Evolutionary conservation across 1,284 basidiomycete genomes (phyloP).

Genomic region (Cryptococcus sp.): DNA sequence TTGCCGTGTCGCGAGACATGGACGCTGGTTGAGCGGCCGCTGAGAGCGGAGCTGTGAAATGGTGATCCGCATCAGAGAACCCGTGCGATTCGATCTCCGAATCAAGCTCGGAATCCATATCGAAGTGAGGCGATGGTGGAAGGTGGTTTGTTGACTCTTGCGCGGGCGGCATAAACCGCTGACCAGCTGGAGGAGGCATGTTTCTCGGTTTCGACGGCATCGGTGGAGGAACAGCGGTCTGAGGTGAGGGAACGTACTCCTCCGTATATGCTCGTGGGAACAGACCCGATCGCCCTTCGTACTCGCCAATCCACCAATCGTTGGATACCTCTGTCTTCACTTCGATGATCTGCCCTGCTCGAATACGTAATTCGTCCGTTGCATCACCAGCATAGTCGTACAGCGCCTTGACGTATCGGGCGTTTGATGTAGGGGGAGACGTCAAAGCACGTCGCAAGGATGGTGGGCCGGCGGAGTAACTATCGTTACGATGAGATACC

Average conservation of each 20-base stretch:
- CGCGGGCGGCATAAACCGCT: conserved; percentile 9
- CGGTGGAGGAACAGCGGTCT: conserved; percentile 35
- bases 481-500: conserved; percentile 7
- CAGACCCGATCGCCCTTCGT: conserved; percentile 65
- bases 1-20: neutral
- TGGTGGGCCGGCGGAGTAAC: conserved; percentile 18
- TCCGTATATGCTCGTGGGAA: conserved; percentile 76
- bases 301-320: conserved; percentile 82
- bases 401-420: conserved; percentile 61
- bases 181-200: conserved; percentile 20
- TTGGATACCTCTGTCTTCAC: conserved; percentile 74
- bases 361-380: conserved; percentile 71
- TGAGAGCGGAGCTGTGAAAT: conserved; percentile 30
- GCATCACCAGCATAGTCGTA: conserved; percentile 70
- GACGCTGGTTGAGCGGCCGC: conserved; percentile 21
- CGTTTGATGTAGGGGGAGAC: conserved; percentile 28
- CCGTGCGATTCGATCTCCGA: conserved; percentile 21
- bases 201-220: conserved; percentile 15
- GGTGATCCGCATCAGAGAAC: conserved; percentile 34
- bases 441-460: conserved; percentile 37
- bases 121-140: conserved; percentile 18
- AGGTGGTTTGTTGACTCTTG: conserved; percentile 21
- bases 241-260: conserved; percentile 44
- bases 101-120: conserved; percentile 29
- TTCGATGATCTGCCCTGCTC: conserved; percentile 68